Evolutionary conservation across 495 filamentous ascomycete species (phyloP).

Genomic region (Lophium mytilinum): DNA sequence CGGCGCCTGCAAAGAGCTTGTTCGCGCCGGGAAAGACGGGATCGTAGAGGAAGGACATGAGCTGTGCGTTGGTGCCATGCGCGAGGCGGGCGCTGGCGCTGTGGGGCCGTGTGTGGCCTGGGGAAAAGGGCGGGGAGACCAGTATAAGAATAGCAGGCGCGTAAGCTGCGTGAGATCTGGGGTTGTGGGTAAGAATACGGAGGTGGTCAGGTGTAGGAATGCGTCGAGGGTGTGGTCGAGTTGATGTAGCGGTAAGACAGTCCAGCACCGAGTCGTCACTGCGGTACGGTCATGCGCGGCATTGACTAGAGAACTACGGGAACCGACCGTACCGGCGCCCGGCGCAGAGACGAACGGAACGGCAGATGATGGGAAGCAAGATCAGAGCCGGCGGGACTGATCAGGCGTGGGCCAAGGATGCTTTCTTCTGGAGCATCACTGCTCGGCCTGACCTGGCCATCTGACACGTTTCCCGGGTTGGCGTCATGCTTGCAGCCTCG

Average conservation of each 20-base stretch:
- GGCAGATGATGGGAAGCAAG: too few relatives aligned
- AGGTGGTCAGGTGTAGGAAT: background rate
- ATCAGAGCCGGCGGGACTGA: too few relatives aligned
- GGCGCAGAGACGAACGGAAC: too few relatives aligned
- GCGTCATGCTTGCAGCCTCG: too few relatives aligned
- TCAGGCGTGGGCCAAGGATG: too few relatives aligned
- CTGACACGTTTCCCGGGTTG: too few relatives aligned
- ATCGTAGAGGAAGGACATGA: constrained; percentile 27
- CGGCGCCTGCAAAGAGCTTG: constrained; percentile 7
- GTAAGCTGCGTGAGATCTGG: background rate
- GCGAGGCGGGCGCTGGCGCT: constrained; percentile 5
- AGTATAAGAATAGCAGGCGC: background rate
- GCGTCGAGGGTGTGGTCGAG: background rate
- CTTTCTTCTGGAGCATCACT: too few relatives aligned
- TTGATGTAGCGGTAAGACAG: background rate
- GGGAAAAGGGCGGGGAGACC: background rate
- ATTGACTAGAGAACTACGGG: too few relatives aligned
- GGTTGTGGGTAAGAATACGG: background rate
- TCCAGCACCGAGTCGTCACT: too few relatives aligned
- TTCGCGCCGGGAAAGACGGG: constrained; percentile 20
- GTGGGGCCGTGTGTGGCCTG: constrained; percentile 17
- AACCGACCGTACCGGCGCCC: too few relatives aligned
- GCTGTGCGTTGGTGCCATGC: constrained; percentile 19
- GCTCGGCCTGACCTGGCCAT: too few relatives aligned
- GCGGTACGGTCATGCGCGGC: too few relatives aligned